Percentiles rank a stretch among this genome's conserved stretches.
phyloP scores from a whole-genome alignment of 495 filamentous ascomycete genomes.

The Amniculicola lignicola region DNA sequence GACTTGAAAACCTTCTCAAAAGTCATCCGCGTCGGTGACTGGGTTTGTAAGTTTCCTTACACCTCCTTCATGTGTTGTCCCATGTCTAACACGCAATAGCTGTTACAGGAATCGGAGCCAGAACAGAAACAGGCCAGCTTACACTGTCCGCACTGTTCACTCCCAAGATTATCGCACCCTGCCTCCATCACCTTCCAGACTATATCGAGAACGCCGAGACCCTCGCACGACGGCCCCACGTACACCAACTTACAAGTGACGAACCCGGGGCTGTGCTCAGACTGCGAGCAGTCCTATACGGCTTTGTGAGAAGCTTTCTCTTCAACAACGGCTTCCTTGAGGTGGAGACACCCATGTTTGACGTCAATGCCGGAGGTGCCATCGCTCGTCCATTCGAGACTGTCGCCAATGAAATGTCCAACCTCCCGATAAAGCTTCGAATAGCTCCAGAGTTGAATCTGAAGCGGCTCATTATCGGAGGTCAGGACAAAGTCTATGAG shows the following conservation, averaged over 20 bases:
- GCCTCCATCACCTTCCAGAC: slow-evolving; percentile 69
- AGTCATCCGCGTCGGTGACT: slow-evolving; percentile 68
- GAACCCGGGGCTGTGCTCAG: slow-evolving; percentile 63
- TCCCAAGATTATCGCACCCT: slow-evolving; percentile 70
- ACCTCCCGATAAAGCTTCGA: slow-evolving; percentile 65
- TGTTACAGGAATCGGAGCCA: slow-evolving; percentile 66
- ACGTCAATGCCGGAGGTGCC: slow-evolving; percentile 73
- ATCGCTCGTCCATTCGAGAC: slow-evolving; percentile 82
- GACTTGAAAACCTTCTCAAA: slow-evolving; percentile 58
- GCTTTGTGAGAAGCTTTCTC: slow-evolving; percentile 71
- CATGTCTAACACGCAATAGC: slow-evolving; percentile 20
- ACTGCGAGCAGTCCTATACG: slow-evolving; percentile 70
- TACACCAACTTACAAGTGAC: slow-evolving; percentile 75
- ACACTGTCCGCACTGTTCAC: slow-evolving; percentile 64
- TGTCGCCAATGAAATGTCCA: slow-evolving; percentile 64
- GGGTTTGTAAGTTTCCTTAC: slow-evolving; percentile 59
- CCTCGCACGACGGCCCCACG: slow-evolving; percentile 65
- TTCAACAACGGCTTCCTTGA: slow-evolving; percentile 69
- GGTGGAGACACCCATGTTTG: slow-evolving; percentile 85
- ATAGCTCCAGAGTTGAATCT: slow-evolving; percentile 96
- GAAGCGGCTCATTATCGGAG: slow-evolving; percentile 86
- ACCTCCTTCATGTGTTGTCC: background rate
- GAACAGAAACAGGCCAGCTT: slow-evolving; percentile 71
- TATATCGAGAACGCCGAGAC: slow-evolving; percentile 63
- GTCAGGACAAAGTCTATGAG: slow-evolving; percentile 87